Evolutionary conservation across 2,329 filamentous ascomycete species (phyloP).

Genomic region (Beauveria varroae): DNA sequence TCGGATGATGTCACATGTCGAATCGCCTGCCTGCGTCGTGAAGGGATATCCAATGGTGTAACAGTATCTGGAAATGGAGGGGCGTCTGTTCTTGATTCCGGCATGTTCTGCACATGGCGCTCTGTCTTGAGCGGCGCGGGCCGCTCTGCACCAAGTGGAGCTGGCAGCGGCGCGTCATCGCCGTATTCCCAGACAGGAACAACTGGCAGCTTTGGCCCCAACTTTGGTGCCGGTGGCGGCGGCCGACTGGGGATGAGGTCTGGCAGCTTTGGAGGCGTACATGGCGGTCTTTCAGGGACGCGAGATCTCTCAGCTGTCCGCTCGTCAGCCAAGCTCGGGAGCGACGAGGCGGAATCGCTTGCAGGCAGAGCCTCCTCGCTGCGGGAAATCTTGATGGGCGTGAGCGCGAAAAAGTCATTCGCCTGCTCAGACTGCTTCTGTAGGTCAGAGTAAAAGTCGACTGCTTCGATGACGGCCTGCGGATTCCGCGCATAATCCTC

Average conservation of each 20-base stretch:
- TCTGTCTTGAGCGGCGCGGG: neutral
- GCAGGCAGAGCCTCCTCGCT: neutral
- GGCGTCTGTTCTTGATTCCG: neutral
- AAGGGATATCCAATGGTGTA: slow-evolving; percentile 4
- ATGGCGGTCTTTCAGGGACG: neutral
- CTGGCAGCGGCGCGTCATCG: neutral
- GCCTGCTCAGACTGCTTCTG: slow-evolving; percentile 2
- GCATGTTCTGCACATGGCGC: neutral
- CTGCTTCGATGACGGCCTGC: slow-evolving; percentile 9
- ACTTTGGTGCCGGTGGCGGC: neutral
- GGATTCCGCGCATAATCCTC: slow-evolving; percentile 10
- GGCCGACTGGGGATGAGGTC: neutral
- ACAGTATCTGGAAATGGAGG: neutral
- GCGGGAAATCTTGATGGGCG: neutral
- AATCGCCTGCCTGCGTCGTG: neutral
- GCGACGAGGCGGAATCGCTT: neutral
- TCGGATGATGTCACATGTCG: slow-evolving; percentile 75
- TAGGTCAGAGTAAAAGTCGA: slow-evolving; percentile 9
- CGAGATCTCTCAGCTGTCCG: neutral
- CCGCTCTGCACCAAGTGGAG: neutral
- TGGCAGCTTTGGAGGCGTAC: neutral
- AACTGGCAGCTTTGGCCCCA: neutral
- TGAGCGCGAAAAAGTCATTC: neutral
- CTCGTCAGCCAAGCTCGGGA: neutral
- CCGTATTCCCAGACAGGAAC: neutral